Evolutionary conservation across 1,284 basidiomycete species (phyloP).

Genomic region (Cryptococcus sp.): DNA sequence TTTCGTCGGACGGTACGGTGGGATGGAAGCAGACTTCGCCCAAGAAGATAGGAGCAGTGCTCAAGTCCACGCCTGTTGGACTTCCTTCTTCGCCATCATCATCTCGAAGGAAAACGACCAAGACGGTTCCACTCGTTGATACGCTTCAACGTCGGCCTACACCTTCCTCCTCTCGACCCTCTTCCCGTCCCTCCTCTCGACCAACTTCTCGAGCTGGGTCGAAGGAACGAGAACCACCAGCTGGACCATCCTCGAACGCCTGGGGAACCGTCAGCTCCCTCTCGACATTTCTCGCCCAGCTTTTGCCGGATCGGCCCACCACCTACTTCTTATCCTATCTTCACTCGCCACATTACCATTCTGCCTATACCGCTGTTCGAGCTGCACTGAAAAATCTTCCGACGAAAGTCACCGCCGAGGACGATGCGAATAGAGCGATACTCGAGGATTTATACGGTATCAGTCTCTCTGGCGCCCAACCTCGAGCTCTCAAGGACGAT

Average conservation of each 20-base stretch:
- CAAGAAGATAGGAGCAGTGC: neutral
- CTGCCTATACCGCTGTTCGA: slow-evolving; percentile 29
- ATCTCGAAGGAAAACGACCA: slow-evolving; percentile 11
- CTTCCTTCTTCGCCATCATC: neutral
- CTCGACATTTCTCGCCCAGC: slow-evolving; percentile 28
- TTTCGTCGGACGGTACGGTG: slow-evolving; percentile 1
- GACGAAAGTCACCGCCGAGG: neutral
- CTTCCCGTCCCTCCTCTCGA: slow-evolving; percentile 10
- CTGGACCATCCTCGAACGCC: slow-evolving; percentile 22
- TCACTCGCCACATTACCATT: slow-evolving; percentile 31
- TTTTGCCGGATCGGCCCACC: slow-evolving; percentile 18
- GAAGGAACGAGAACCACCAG: neutral
- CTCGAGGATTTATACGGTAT: slow-evolving; percentile 35
- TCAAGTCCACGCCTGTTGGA: neutral
- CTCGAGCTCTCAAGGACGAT: slow-evolving; percentile 12
- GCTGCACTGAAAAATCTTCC: slow-evolving; percentile 24
- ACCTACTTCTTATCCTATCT: slow-evolving; percentile 33
- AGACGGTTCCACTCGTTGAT: slow-evolving; percentile 33
- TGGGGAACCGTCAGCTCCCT: slow-evolving; percentile 39
- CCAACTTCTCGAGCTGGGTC: slow-evolving; percentile 5
- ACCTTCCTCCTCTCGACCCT: slow-evolving; percentile 12
- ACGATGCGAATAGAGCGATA: slow-evolving; percentile 15
- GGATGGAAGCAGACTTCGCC: neutral
- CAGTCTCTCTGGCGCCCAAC: slow-evolving; percentile 6
- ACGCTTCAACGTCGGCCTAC: slow-evolving; percentile 29